phyloP scores from a whole-genome alignment of 768 basidiomycete species.

The Phlebiopsis flavidoalba region DNA sequence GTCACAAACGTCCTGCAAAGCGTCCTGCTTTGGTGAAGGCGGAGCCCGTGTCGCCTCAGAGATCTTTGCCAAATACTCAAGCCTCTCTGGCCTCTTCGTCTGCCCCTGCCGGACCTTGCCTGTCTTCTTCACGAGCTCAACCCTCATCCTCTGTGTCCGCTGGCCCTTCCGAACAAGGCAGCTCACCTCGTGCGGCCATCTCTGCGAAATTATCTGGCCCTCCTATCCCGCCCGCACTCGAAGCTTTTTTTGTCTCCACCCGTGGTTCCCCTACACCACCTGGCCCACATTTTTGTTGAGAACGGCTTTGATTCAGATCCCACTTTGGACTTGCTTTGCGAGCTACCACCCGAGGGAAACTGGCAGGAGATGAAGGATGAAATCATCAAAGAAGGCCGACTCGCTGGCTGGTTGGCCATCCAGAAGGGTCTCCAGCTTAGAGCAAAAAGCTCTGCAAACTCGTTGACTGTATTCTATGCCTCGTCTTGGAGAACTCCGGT shows the following conservation, averaged over 20 bases:
- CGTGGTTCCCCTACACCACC: neutral
- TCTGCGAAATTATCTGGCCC: neutral
- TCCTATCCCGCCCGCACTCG: neutral
- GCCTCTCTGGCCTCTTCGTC: neutral
- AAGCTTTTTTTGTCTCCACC: neutral
- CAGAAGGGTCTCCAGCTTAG: neutral
- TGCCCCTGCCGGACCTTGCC: neutral
- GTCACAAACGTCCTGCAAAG: neutral
- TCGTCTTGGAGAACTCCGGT: too few species aligned
- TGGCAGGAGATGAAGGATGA: neutral
- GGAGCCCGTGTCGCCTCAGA: neutral
- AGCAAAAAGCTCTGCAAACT: neutral
- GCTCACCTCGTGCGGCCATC: neutral
- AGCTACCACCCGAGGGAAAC: neutral
- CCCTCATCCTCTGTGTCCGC: neutral
- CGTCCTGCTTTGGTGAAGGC: neutral
- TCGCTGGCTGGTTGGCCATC: neutral
- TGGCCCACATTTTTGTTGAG: neutral
- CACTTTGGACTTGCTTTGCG: neutral
- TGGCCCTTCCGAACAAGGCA: neutral
- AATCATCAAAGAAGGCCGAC: neutral
- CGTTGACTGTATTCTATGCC: too few species aligned
- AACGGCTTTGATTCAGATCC: neutral
- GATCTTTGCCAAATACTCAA: neutral
- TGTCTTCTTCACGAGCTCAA: neutral